Base-by-base conservation (phyloP, 352 stramenopile genomes). In the Phytophthora sojae region DNA sequence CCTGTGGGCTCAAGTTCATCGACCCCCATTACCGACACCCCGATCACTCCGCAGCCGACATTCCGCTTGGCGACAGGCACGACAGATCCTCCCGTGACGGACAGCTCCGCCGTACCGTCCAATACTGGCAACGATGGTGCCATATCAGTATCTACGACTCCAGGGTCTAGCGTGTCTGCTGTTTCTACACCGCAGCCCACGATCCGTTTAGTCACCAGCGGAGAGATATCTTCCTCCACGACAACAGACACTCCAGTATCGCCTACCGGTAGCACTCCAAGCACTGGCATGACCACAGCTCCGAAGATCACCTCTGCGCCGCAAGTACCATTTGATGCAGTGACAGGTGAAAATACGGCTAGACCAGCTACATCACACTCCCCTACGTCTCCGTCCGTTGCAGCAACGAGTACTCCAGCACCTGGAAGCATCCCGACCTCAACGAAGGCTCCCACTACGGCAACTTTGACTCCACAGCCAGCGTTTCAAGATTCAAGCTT, bases 141-240 rank as follows among this genome's bases (percentile, higher is more conserved):
- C 2, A 32, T 35, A 6, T 14, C 50, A 32, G 50, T 12, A 26
- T 7, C 25, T 11, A 57, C 50, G 15, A 25, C 50, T 47, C 12
- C 39, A n/a, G 39, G 14, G 19, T 57, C 51, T 19, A 19, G 12
- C 23, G 14, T 21, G 23, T 29, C 3, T 30, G 30, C 49, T 15
- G n/a, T 8, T 17, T 45, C 12, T n/a, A 59, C 53, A 30, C 30
- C 53, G 26, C 29, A 59, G 53, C 53, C 53, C 17, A 59, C 26
- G 30, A 3, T 59, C 21, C 53, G 53, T 59, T 59, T 59, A 45
- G 53, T 45, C 8, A 59, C 53, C 5, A 45, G 30, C 45, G 30
- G 30, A 9, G 6, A 2, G 17, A 42, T 39, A 23, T 14, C 26
- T 57, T 23, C 52, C 4, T 42, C 35, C 7, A 32, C 15, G 17